A percentile compares a stretch with the other conserved stretches of the same genome.
These are phyloP conservation scores for Colletotrichum sp. DNA, from an alignment of 2,329 filamentous ascomycete species.

Conservation along the genomic window DNA sequence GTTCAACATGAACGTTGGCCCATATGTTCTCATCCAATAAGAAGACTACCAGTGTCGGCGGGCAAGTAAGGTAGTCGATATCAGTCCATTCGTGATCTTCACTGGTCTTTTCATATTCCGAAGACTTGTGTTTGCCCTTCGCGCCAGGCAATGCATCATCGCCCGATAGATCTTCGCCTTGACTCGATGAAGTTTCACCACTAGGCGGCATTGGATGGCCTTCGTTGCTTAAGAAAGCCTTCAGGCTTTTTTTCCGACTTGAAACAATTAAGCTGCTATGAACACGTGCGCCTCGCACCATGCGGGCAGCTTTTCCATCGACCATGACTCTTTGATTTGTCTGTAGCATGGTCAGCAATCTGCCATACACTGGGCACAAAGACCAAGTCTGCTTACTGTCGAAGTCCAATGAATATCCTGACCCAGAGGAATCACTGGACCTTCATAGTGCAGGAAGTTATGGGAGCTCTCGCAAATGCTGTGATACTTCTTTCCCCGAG, in stretches of 20 bases:
- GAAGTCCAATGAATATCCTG: no score
- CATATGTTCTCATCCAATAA: neutral
- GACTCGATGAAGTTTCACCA: rapidly evolving
- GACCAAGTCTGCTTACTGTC: no score
- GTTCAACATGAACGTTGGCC: neutral
- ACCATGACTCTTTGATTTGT: neutral
- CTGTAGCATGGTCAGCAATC: no score
- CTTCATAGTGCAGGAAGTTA: neutral
- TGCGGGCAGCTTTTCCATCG: rapidly evolving
- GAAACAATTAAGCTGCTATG: no score
- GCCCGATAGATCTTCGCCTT: rapidly evolving
- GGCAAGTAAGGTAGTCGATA: neutral
- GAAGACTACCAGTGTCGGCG: neutral
- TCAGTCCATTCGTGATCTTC: neutral
- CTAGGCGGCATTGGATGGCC: rapidly evolving
- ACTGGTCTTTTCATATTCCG: rapidly evolving
- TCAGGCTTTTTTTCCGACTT: no score
- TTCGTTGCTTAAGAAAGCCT: rapidly evolving
- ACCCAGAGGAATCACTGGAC: rapidly evolving
- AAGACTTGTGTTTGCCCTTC: neutral
- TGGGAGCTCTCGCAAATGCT: rapidly evolving
- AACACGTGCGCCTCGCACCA: neutral
- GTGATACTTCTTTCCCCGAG: neutral
- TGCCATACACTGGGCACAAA: no score
- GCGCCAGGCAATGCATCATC: rapidly evolving